Evolutionary conservation across 2,329 filamentous ascomycete species (phyloP), one percentile per base, ranked within the genome.

Genomic region (Pyricularia sp.): DNA sequence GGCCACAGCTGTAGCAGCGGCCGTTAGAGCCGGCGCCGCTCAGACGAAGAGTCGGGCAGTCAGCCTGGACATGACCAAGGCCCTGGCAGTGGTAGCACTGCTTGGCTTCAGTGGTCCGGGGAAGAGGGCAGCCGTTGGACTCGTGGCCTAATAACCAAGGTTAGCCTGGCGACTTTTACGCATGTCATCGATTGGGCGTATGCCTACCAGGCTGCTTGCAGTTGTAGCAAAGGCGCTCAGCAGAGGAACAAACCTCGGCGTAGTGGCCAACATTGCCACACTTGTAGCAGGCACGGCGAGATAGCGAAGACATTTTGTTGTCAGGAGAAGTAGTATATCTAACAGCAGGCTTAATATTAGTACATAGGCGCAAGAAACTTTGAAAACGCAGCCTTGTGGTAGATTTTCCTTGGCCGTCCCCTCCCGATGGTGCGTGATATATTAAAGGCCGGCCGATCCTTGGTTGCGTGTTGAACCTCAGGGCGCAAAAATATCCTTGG

Each of bases 1-100:
- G 88, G 71, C 91, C 93, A 77, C 94, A 99, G 79, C 91, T 94
- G 80, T 99, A 99, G 87, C 94, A 99, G 71, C 92, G 91, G 69
- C 91, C 91, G 75, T 89, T 88, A 67, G 88, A 88, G 68, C 88
- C 85, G 71, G 88, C 89, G 70, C 89, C 93, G 77, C 87, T 96
- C 76, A 99, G 79, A 71, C 94, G 91, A 69, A 99, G 86, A 68
- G 94, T 97, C 73, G 94, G 94, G 85, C 94, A 99, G 78, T 99
- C 94, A 71, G 94, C 94, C 82, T 99, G 94, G 73, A 99, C 94
- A 76, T 99, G 94, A 70, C 94, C 94, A 68, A 97, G 86, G 66
- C 94, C 94, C 82, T 97, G 94, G 84, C 94, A 99, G 81, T 97
- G 94, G 78, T 99, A 99, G 86, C 94, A 99, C 84, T 99, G 94